phyloP scores from a whole-genome alignment of 1,284 basidiomycete species.

The Kalmanozyma brasiliensis region DNA sequence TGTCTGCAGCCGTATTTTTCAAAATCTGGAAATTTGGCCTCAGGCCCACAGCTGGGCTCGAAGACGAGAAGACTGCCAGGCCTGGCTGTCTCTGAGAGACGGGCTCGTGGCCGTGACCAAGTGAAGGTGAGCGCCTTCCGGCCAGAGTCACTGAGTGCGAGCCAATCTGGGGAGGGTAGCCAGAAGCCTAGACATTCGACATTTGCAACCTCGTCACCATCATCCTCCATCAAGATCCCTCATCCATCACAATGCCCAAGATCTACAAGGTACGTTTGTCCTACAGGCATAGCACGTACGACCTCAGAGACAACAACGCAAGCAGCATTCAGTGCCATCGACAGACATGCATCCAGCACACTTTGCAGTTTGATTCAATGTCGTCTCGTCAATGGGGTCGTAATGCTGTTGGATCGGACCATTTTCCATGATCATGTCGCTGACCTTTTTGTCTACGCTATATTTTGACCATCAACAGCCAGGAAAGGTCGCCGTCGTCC shows the following conservation, averaged over 20 bases:
- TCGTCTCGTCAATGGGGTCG: constrained; percentile 4
- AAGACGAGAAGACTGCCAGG: background rate
- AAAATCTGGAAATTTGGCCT: background rate
- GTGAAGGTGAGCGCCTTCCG: too few species aligned
- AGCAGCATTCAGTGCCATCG: constrained; percentile 16
- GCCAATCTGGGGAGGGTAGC: constrained; percentile 13
- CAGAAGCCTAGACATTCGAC: constrained; percentile 22
- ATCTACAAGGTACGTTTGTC: constrained; percentile 63
- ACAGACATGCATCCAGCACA: constrained; percentile 12
- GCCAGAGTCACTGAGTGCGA: too few species aligned
- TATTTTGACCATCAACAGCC: constrained; percentile 80
- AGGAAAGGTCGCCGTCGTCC: constrained; percentile 81
- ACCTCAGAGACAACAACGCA: constrained; percentile 2
- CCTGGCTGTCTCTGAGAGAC: background rate
- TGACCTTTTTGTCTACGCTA: constrained; percentile 7
- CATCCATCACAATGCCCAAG: constrained; percentile 60
- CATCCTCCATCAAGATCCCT: constrained; percentile 52
- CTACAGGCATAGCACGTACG: background rate
- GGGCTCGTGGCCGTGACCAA: constrained; percentile 1
- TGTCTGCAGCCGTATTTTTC: constrained; percentile 8
- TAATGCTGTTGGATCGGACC: constrained; percentile 15
- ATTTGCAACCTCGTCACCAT: constrained; percentile 45
- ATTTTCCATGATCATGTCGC: constrained; percentile 9
- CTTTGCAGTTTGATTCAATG: background rate
- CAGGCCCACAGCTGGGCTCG: too few species aligned